Conservation (phyloP, 805 yeast genomes). For the Candida anglica region DNA sequence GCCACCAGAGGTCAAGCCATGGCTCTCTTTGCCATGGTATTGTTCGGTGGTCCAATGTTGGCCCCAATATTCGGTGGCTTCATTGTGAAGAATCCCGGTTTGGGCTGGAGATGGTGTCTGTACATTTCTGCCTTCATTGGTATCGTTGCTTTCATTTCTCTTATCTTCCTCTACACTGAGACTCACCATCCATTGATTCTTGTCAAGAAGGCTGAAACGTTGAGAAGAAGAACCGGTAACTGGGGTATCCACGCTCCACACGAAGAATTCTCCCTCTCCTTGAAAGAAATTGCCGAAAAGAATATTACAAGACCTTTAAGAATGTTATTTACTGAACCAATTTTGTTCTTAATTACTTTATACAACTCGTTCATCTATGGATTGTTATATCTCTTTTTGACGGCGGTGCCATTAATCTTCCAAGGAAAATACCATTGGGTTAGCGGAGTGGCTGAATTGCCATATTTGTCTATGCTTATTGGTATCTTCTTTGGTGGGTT, state of each 20-base stretch:
- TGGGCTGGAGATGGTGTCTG: slow-evolving; percentile 58
- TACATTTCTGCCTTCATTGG: slow-evolving; percentile 47
- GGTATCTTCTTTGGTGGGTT: slow-evolving; percentile 30
- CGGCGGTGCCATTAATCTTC: slow-evolving; percentile 45
- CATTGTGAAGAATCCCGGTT: slow-evolving; percentile 30
- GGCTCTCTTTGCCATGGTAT: slow-evolving; percentile 64
- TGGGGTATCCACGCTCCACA: slow-evolving; percentile 39
- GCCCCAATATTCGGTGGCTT: slow-evolving; percentile 64
- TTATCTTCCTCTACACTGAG: slow-evolving; percentile 31
- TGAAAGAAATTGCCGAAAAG: slow-evolving; percentile 32
- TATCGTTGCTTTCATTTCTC: slow-evolving; percentile 24
- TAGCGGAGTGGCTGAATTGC: slow-evolving; percentile 21
- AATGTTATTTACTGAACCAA: slow-evolving; percentile 40
- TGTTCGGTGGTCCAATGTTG: slow-evolving; percentile 74
- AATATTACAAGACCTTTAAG: slow-evolving; percentile 31
- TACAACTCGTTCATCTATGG: slow-evolving; percentile 50
- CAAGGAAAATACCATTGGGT: slow-evolving; percentile 24
- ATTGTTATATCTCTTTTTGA: slow-evolving; percentile 40
- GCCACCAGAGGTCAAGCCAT: slow-evolving; percentile 71
- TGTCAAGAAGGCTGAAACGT: slow-evolving; percentile 26
- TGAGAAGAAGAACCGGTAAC: slow-evolving; percentile 37
- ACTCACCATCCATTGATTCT: slow-evolving; percentile 37
- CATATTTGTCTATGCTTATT: slow-evolving; percentile 28
- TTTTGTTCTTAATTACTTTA: slow-evolving; percentile 38
- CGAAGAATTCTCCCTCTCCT: slow-evolving; percentile 26